Conservation (phyloP, 164 flowering plant genomes). For the Cinnamomum micranthum region DNA sequence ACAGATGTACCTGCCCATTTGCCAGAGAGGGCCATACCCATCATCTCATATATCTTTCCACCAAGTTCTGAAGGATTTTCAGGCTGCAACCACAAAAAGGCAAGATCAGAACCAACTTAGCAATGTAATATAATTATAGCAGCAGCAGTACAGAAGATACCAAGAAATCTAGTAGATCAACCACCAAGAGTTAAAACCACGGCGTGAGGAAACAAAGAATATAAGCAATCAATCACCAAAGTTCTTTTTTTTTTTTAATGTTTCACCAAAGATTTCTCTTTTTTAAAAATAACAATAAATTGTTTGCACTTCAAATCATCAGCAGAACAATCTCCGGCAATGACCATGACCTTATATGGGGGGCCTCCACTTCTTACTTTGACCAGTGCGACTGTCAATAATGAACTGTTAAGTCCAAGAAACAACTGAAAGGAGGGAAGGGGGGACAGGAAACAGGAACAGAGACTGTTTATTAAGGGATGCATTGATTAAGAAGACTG, state of each 20-base stretch:
- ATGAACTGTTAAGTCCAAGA: too few relatives aligned
- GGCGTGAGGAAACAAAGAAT: not conserved
- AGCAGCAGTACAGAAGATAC: not conserved
- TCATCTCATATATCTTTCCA: slow-evolving; percentile 97
- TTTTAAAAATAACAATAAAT: too few relatives aligned
- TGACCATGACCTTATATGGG: too few relatives aligned
- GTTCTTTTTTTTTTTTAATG: too few relatives aligned
- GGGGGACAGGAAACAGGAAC: too few relatives aligned
- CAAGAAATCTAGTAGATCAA: not conserved
- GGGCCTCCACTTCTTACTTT: too few relatives aligned
- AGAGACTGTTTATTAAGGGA: too few relatives aligned
- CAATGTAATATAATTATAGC: not conserved
- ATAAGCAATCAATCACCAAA: not conserved
- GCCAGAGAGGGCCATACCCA: slow-evolving; percentile 69
- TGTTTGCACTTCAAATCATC: too few relatives aligned
- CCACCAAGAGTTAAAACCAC: not conserved
- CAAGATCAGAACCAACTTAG: not conserved
- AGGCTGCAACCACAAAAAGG: slow-evolving; percentile 50
- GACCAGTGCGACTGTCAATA: too few relatives aligned
- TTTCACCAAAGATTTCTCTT: not conserved
- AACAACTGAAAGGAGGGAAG: too few relatives aligned
- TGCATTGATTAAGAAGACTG: too few relatives aligned
- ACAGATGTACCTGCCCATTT: slow-evolving; percentile 51
- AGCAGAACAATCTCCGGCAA: too few relatives aligned
- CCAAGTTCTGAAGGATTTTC: slow-evolving; percentile 94